These are phyloP conservation scores for Silene coronaria DNA, from an alignment of 179 eudicot species.

Conservation along the genomic window DNA sequence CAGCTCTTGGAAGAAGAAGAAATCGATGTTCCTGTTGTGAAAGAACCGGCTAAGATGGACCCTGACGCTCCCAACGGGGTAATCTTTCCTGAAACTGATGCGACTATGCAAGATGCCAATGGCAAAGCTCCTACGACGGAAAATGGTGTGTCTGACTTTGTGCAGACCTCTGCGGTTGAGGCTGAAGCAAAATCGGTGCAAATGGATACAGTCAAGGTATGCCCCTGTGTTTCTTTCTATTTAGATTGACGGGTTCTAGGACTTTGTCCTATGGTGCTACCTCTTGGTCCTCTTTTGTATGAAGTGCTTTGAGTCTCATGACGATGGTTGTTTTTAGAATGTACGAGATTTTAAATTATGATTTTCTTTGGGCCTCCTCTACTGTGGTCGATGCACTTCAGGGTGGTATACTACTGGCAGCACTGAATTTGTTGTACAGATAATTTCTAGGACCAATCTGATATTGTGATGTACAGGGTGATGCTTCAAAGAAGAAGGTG, in stretches of 20 bases:
- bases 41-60: constrained; percentile 66
- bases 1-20: constrained; percentile 94
- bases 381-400: background rate
- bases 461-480: constrained; percentile 38
- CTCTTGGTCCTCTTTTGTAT: background rate
- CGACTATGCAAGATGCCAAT: constrained; percentile 70
- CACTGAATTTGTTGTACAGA: background rate
- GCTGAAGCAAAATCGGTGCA: constrained; percentile 56
- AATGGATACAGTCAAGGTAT: constrained; percentile 76
- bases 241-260: background rate
- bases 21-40: constrained; percentile 64
- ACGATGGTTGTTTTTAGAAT: background rate
- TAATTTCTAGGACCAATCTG: background rate
- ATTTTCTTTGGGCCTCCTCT: background rate
- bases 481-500: constrained; percentile 79
- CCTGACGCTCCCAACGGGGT: constrained; percentile 42
- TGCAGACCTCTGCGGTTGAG: constrained; percentile 45
- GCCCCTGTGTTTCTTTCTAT: background rate
- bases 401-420: background rate
- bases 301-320: background rate
- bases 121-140: constrained; percentile 44
- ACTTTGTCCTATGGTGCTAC: background rate
- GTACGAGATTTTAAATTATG: background rate
- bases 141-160: constrained; percentile 68
- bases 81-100: constrained; percentile 47